phyloP scores from a whole-genome alignment of 768 basidiomycete species.

The Panaeolus cyanescens region DNA sequence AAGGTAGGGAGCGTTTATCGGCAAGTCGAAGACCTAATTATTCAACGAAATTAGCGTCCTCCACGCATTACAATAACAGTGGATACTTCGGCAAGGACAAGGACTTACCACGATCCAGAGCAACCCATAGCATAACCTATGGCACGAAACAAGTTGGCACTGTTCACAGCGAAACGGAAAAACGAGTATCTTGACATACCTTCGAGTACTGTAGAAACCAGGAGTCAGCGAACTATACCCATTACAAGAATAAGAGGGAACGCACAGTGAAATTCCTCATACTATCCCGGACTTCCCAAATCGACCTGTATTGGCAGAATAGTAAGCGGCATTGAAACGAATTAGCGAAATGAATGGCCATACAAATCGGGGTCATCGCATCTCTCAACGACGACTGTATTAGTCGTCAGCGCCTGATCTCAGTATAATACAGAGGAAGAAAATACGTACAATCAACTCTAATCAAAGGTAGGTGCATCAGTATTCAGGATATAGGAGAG shows the following conservation, averaged over 20 bases:
- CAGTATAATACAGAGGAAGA: background rate
- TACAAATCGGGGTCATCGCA: slow-evolving; percentile 80
- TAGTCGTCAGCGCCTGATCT: background rate
- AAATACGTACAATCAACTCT: slow-evolving; percentile 71
- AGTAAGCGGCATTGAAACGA: background rate
- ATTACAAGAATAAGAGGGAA: slow-evolving; percentile 3
- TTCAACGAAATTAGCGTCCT: background rate
- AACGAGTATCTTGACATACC: too few relatives aligned
- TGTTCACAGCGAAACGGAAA: too few relatives aligned
- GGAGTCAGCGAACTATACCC: background rate
- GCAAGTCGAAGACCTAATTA: slow-evolving; percentile 77
- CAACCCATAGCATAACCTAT: slow-evolving; percentile 67
- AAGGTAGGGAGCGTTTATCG: slow-evolving; percentile 93
- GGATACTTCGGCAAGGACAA: background rate
- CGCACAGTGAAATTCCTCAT: slow-evolving; percentile 83
- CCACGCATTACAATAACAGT: background rate
- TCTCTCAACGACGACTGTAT: slow-evolving; percentile 70
- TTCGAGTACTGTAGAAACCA: slow-evolving; percentile 66
- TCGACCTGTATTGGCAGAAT: slow-evolving; percentile 58
- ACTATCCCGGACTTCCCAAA: slow-evolving; percentile 91
- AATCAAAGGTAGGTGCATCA: background rate
- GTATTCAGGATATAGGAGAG: slow-evolving; percentile 1
- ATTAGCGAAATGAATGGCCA: slow-evolving; percentile 31
- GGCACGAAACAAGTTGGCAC: too few relatives aligned
- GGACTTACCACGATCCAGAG: slow-evolving; percentile 79